Evolutionary conservation across 179 eudicot species (phyloP), one percentile per base, ranked within the genome.

Genomic region (Monotropa hypopitys): DNA sequence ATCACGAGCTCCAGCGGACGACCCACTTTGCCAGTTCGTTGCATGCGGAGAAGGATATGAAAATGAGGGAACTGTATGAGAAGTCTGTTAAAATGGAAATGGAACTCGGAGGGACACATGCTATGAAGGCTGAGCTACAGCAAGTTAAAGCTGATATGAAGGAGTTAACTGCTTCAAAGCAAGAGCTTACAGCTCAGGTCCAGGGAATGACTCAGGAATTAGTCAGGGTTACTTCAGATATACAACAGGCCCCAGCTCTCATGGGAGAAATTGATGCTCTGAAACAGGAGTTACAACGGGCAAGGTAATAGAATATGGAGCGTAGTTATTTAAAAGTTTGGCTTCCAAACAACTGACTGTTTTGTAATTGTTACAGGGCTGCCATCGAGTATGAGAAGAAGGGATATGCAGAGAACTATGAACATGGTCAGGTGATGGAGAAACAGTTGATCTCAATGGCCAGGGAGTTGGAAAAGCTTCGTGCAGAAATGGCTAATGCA

Each of bases 351-450:
- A 30, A 51, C 7, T 38, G 38, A 70, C 43, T 30, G 18, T 74
- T 70, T 61, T 49, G 9, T 32, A 40, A 21, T 13, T 66, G 65
- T 73, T 79, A 11, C 76, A 94, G 97, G 94, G 88, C 92, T 83
- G 92, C 98, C 45, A 88, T 94, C 79, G 98, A 92, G 80, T 90
- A 90, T 80, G 97, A 92, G 86, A 92, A 94, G 87, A 94, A 94
- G 88, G 89, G 88, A 32, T 90, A 90, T 79, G 92, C 96, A 4
- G 94, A 94, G 83, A 94, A 91, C 83, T 94, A 82, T 83, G 98
- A 92, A 79, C 97, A 92, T 84, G 98, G 98, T 73, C 89, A 90
- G 82, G 75, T 76, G 80, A 85, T 94, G 96, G 97, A 94, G 89
- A 84, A 80, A 81, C 90, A 92, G 70, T 81, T 94, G 82, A 78